Percentiles rank a stretch among this genome's conserved stretches.
phyloP scores from a whole-genome alignment of 106 monocot genomes.

The Dendrobium catenatum region DNA sequence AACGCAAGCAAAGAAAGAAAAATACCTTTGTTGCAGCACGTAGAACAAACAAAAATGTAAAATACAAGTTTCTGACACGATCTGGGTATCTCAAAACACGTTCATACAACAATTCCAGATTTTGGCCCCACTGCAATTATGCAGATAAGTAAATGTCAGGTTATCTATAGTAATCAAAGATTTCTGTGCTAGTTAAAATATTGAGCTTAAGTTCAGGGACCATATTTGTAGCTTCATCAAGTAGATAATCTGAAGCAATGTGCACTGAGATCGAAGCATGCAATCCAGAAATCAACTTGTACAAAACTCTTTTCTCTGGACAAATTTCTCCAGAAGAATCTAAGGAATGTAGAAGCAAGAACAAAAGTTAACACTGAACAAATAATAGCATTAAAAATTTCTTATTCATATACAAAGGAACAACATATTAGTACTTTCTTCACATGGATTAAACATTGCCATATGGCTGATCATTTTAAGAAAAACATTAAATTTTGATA shows the following conservation, averaged over 20 bases:
- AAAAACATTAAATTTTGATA: neutral
- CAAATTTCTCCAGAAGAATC: conserved; percentile 80
- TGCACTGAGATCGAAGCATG: conserved; percentile 82
- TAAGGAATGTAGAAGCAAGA: conserved; percentile 18
- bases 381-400: neutral
- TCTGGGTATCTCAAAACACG: conserved; percentile 82
- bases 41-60: conserved; percentile 93
- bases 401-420: neutral
- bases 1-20: too few relatives aligned
- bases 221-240: conserved; percentile 59
- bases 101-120: conserved; percentile 76
- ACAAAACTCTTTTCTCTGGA: conserved; percentile 51
- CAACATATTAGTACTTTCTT: neutral
- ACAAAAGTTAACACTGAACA: neutral
- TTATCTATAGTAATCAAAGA: neutral
- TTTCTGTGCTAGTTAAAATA: neutral
- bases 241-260: conserved; percentile 88
- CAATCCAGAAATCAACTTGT: conserved; percentile 71
- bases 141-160: conserved; percentile 2
- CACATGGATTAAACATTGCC: neutral
- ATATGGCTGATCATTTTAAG: neutral
- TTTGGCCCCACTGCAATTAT: conserved; percentile 80
- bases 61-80: conserved; percentile 83
- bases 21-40: conserved; percentile 87
- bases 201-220: conserved; percentile 18